Evolutionary conservation across 2,329 filamentous ascomycete species (phyloP).

Genomic region (Claviceps sp.): DNA sequence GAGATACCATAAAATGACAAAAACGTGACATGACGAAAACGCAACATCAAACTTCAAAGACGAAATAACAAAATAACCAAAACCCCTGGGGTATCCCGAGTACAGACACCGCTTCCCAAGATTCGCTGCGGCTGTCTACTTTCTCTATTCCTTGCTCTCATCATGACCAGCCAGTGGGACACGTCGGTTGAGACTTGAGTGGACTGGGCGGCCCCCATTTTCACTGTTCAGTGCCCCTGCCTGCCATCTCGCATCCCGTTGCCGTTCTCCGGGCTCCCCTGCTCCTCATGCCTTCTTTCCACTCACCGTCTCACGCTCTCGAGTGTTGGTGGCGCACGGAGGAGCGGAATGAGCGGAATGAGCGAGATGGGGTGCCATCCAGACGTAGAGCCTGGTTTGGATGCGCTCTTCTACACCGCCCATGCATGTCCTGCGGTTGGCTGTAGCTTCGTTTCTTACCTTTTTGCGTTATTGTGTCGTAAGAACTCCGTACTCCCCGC

Average conservation of each 20-base stretch:
- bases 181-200: neutral
- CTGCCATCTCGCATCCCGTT: neutral
- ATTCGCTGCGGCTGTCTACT: neutral
- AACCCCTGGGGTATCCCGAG: conserved; percentile 3
- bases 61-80: neutral
- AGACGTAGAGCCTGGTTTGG: neutral
- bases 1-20: neutral
- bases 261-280: neutral
- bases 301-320: neutral
- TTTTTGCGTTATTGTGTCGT: neutral
- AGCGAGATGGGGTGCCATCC: neutral
- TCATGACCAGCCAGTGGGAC: neutral
- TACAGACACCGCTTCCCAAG: conserved; percentile 1
- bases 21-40: neutral
- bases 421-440: neutral
- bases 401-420: neutral
- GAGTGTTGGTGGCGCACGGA: neutral
- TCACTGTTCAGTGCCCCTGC: no score
- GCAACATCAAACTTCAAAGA: no score
- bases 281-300: neutral
- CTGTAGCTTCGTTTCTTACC: neutral
- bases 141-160: conserved; percentile 1
- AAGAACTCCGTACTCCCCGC: neutral
- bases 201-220: neutral
- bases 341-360: neutral